Percentiles rank a stretch among this genome's conserved stretches.
phyloP scores from a whole-genome alignment of 176 grass and related monocot species.

The Coix lacrymajobi region DNA sequence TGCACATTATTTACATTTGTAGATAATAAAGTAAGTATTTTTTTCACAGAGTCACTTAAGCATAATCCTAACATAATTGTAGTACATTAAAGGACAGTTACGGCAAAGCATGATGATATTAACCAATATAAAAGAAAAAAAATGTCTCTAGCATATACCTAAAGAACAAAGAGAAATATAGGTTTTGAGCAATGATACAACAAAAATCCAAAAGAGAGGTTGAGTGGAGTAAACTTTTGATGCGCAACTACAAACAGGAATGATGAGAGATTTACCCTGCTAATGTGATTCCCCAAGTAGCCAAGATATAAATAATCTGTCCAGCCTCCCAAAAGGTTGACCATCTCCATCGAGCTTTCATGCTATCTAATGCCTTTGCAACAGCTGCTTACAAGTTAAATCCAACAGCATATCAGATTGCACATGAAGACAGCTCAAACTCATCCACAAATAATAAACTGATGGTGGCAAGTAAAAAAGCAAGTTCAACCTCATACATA shows the following conservation, averaged over 20 bases:
- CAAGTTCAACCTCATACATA: neutral
- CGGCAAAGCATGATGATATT: neutral
- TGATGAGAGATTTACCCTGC: conserved; percentile 52
- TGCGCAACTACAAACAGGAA: neutral
- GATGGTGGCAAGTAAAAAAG: neutral
- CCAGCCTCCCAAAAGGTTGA: conserved; percentile 91
- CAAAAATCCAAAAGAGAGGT: neutral
- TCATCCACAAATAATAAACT: neutral
- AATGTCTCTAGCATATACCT: neutral
- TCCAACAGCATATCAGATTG: neutral
- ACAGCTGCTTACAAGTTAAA: conserved; percentile 46
- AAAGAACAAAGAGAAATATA: neutral
- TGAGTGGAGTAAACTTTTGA: neutral
- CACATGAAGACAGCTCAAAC: neutral
- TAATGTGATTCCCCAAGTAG: conserved; percentile 85
- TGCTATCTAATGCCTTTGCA: conserved; percentile 52
- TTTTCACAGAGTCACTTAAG: neutral
- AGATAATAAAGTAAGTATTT: neutral
- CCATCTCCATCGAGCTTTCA: conserved; percentile 65
- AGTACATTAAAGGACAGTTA: neutral
- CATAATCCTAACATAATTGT: neutral
- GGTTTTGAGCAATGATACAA: neutral
- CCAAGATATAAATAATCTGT: conserved; percentile 74
- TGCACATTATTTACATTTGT: neutral
- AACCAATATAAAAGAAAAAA: too few species aligned